A percentile compares a stretch with the other conserved stretches of the same genome.
phyloP scores from a whole-genome alignment of 2,329 filamentous ascomycete species.

The Exophiala viscosa region DNA sequence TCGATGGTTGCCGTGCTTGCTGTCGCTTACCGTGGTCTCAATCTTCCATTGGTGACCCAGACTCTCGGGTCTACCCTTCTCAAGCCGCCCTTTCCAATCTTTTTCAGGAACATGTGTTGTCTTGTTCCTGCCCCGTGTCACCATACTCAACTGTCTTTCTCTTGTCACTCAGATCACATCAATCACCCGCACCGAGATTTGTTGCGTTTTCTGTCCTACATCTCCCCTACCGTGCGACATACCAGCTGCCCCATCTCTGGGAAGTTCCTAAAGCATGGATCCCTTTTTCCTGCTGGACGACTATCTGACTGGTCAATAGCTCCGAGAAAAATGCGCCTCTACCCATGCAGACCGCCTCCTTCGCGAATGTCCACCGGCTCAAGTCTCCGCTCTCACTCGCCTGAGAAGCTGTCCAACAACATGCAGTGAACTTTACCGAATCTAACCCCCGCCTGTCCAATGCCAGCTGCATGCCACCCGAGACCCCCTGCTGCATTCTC shows the following conservation, averaged over 20 bases:
- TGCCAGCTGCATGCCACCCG: background rate
- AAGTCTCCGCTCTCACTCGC: background rate
- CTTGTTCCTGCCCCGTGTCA: background rate
- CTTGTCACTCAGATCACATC: slow-evolving; percentile 11
- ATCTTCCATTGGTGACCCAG: slow-evolving; percentile 2
- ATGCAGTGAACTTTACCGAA: slow-evolving; percentile 6
- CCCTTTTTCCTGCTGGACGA: background rate
- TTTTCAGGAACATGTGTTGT: background rate
- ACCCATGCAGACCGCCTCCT: slow-evolving; percentile 16
- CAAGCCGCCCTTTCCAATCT: background rate
- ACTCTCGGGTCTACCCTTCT: slow-evolving; percentile 12
- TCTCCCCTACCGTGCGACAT: slow-evolving; percentile 4
- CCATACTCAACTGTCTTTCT: background rate
- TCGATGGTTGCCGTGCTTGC: background rate
- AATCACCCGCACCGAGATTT: slow-evolving; percentile 22
- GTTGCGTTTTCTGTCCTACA: slow-evolving; percentile 10
- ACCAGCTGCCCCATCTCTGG: background rate
- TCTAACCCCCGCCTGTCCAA: slow-evolving; percentile 2
- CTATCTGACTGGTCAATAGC: slow-evolving; percentile 20
- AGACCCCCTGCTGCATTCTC: background rate
- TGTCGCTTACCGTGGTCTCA: slow-evolving; percentile 9
- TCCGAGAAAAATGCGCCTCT: background rate
- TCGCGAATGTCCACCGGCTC: background rate
- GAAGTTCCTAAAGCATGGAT: background rate
- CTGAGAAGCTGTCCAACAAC: background rate